These are phyloP conservation scores for Citrus glauca DNA, from an alignment of 345 rosid genomes.

Conservation along the genomic window DNA sequence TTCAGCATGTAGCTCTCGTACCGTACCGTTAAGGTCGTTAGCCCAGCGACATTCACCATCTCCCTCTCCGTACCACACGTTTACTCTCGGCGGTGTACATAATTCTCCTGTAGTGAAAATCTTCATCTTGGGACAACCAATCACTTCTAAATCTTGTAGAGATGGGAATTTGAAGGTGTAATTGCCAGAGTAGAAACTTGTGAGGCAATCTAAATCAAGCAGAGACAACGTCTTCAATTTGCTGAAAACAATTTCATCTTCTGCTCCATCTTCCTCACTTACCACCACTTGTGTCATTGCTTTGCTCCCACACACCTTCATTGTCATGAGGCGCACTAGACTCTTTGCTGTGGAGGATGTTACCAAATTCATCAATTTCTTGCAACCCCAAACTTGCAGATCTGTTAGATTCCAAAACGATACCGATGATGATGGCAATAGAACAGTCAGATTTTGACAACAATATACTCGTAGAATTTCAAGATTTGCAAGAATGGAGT, in stretches of 20 bases:
- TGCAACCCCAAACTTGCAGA: not conserved
- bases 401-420: not conserved
- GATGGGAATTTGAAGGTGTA: not conserved
- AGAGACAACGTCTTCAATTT: not conserved
- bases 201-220: not conserved
- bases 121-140: too few species aligned
- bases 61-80: too few species aligned
- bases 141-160: not conserved
- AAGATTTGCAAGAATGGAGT: not conserved
- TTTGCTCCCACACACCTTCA: not conserved
- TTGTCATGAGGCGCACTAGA: not conserved
- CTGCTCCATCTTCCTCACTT: not conserved
- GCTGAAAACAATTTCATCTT: not conserved
- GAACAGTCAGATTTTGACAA: not conserved
- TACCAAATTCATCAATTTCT: not conserved
- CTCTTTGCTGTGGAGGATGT: slow-evolving; percentile 10
- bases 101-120: too few species aligned
- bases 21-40: too few species aligned
- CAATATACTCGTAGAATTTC: not conserved
- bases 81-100: not conserved
- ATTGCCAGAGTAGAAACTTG: not conserved
- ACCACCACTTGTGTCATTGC: not conserved
- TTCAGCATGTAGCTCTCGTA: too few species aligned
- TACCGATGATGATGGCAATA: not conserved
- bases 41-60: too few species aligned